Percentiles rank a stretch among this genome's conserved stretches.
Evolutionary conservation across 2,329 filamentous ascomycete genomes (phyloP).

Genomic region (Rhynchosporium graminicola): DNA sequence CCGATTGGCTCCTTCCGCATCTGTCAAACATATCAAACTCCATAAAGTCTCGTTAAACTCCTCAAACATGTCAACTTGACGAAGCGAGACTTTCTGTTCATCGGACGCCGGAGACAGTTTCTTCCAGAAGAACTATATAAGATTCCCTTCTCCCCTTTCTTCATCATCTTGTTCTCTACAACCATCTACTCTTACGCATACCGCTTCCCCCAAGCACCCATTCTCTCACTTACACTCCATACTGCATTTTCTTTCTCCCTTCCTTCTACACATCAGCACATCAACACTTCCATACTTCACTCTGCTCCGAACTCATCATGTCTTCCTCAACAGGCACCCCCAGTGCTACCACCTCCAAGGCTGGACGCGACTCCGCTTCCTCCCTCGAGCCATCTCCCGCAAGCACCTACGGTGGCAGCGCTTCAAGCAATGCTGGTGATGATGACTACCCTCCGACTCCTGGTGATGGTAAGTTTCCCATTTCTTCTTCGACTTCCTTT

Average conservation of each 20-base stretch:
- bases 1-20: not conserved
- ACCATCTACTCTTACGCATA: not conserved
- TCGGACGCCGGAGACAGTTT: not conserved
- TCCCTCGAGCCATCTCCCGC: slow-evolving; percentile 32
- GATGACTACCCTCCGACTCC: slow-evolving; percentile 28
- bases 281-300: not conserved
- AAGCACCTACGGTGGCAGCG: slow-evolving; percentile 34
- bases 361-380: slow-evolving; percentile 20
- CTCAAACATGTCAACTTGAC: not conserved
- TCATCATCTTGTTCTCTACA: not conserved
- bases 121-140: not conserved
- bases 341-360: slow-evolving; percentile 17
- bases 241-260: not conserved
- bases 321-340: slow-evolving; percentile 18
- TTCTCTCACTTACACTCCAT: slow-evolving; percentile 1
- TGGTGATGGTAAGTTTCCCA: slow-evolving; percentile 28
- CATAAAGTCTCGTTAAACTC: not conserved
- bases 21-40: not conserved
- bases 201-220: slow-evolving; percentile 1
- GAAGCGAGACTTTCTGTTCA: not conserved
- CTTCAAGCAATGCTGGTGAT: slow-evolving; percentile 30
- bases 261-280: not conserved
- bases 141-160: not conserved
- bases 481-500: not conserved
- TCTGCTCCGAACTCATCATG: slow-evolving; percentile 18